Evolutionary conservation across 208 protist species (phyloP), one percentile per base, ranked within the genome.

Genomic region (Tetramitus jugosus): DNA sequence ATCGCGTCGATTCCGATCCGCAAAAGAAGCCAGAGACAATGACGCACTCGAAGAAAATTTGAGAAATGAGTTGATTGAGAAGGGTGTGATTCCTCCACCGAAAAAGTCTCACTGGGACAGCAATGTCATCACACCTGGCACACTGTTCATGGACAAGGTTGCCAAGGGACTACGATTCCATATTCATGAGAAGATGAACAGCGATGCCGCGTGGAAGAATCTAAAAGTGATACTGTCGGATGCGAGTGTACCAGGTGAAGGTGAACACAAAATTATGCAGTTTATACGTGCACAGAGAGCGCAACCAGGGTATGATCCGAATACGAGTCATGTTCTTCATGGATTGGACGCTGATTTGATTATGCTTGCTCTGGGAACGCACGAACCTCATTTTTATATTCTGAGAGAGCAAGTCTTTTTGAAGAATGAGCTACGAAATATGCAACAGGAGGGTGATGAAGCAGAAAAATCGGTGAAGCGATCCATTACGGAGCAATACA

Each of bases 331-430:
- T 86, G 89, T 92, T n/a, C 92, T 99, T 35, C 95, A 98, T 85
- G 98, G 98, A 49, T 93, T 99, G 85, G 98, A 99, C 84, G 98
- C 98, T 14, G 98, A 99, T 86, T 87, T 99, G 43, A 98, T 99
- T 77, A 98, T 98, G 89, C 89, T 99, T 8, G 90, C 92, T 10
- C 82, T 99, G 23, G 92, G 96, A 1, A 98, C 96, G 20, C 98
- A 99, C 83, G 97, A 99, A 84, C 89, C 94, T 53, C 84, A 98
- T 82, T 98, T 99, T 65, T 89, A 83, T 61, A 95, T 99, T 80
- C 79, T 99, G 31, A 87, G 98, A 76, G 98, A 99, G 83, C 88
- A 98, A 75, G 91, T 98, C 0, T 42, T 82, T 37, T 65, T 37
- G 31, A 80, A 82, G 31, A 37, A 40, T 7, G 40, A 61, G n/a